Evolutionary conservation across 2,329 filamentous ascomycete genomes (phyloP), one percentile per base, ranked within the genome.

Genomic region (Stagonosporopsis chrysanthemi): DNA sequence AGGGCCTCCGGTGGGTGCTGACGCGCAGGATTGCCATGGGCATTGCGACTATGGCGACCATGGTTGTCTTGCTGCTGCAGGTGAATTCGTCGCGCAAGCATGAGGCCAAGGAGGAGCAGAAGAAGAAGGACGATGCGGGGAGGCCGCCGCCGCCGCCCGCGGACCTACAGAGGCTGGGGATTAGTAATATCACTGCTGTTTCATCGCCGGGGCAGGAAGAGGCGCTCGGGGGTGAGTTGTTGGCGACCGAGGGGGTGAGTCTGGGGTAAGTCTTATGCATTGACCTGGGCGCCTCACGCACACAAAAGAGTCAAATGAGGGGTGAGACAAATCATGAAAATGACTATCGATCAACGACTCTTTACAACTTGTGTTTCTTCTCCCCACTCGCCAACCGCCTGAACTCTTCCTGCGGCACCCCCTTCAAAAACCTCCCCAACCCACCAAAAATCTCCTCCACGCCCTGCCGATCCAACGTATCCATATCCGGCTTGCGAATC

Each of bases 281-380:
- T 19, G 19, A 19, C 19, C 19, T 19, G 19, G 19, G 3, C 19
- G 19, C 19, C 19, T 19, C 19, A 19, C 19, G 19, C 19, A 19
- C 19, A 19, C 19, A 19, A 19, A 19, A 3, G 19, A 19, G 19
- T 19, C 19, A 19, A 19, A 19, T 19, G 19, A 19, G 19, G 19
- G 19, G 19, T 3, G 19, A 19, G 19, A 3, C 19, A 3, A 19
- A 19, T 19, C 19, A 19, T 19, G 24, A 26, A 26, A 26, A 6
- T 8, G 8, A 26, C 24, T 26, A 26, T 8, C 24, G 4, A 26
- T 7, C 29, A 31, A 4, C 29, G 8, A 12, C 12, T 14, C n/a
- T n/a, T 40, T 81, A 97, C 75, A 98, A 79, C 81, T 98, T 98
- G 80, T 99, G 95, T 74, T 88, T 91, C 86, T 97, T 98, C 83